phyloP scores from a whole-genome alignment of 2,329 filamentous ascomycete genomes.

The Fonsecaea multimorphosa region DNA sequence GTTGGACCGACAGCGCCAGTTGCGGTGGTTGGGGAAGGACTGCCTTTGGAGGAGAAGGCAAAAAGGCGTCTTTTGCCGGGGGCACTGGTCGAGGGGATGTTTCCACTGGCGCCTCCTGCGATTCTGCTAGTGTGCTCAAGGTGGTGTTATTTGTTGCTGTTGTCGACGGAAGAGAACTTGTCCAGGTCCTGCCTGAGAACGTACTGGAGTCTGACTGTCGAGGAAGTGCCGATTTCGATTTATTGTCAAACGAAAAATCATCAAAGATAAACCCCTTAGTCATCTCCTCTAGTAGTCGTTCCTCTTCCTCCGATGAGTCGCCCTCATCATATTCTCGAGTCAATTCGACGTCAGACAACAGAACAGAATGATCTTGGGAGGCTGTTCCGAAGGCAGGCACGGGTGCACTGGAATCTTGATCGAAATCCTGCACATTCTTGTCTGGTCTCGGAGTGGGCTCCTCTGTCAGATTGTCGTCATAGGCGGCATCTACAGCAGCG shows the following conservation, averaged over 20 bases:
- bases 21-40: constrained; percentile 35
- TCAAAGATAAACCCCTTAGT: constrained; percentile 81
- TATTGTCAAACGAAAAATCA: constrained; percentile 76
- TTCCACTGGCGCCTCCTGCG: constrained; percentile 41
- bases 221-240: constrained; percentile 71
- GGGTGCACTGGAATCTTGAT: constrained; percentile 14
- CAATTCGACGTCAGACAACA: constrained; percentile 41
- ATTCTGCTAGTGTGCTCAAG: constrained; percentile 75
- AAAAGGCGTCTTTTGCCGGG: constrained; percentile 30
- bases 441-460: constrained; percentile 64
- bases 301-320: constrained; percentile 73
- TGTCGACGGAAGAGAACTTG: constrained; percentile 77
- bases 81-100: constrained; percentile 28
- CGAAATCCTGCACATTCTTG: constrained; percentile 62
- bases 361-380: neutral
- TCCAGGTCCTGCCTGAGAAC: constrained; percentile 74
- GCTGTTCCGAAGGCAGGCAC: constrained; percentile 12
- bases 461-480: constrained; percentile 64
- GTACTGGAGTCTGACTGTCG: constrained; percentile 77
- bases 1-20: constrained; percentile 35
- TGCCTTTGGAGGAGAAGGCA: constrained; percentile 24
- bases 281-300: constrained; percentile 84
- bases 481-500: constrained; percentile 93
- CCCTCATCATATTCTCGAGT: constrained; percentile 60
- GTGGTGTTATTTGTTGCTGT: constrained; percentile 71